Conservation (phyloP, 441 rosid genomes). For the Corymbia calophylla region DNA sequence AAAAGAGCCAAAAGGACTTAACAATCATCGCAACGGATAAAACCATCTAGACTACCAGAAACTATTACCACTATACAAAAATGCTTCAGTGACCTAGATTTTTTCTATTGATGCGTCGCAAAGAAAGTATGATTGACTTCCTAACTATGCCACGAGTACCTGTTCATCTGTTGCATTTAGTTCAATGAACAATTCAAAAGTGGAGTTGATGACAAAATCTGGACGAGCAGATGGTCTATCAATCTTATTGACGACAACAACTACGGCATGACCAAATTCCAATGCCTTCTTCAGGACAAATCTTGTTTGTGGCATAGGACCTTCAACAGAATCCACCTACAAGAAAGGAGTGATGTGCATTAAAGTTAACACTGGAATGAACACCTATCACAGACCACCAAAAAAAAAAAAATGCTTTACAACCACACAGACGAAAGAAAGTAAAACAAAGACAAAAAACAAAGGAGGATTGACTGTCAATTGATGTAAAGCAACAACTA, state of each 20-base stretch:
- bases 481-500: not conserved
- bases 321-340: conserved; percentile 98
- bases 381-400: not conserved
- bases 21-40: not conserved
- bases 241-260: conserved; percentile 95
- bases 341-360: conserved; percentile 1
- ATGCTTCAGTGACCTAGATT: not conserved
- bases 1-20: not conserved
- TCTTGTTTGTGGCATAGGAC: conserved; percentile 99
- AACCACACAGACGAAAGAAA: not conserved
- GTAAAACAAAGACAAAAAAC: not conserved
- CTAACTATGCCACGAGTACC: conserved; percentile 30
- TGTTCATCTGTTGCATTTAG: conserved; percentile 96
- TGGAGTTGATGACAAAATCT: conserved; percentile 86
- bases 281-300: conserved; percentile 97
- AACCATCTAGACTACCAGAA: not conserved
- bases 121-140: not conserved
- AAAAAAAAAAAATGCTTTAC: too few relatives aligned
- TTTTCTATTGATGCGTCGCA: not conserved
- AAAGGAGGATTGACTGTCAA: not conserved
- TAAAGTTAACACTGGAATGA: not conserved
- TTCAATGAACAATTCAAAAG: conserved; percentile 94
- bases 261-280: conserved; percentile 93
- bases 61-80: not conserved
- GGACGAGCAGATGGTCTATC: conserved; percentile 98